Conservation (phyloP, 305 asterid species). For the Solanum aculeatissimum region DNA sequence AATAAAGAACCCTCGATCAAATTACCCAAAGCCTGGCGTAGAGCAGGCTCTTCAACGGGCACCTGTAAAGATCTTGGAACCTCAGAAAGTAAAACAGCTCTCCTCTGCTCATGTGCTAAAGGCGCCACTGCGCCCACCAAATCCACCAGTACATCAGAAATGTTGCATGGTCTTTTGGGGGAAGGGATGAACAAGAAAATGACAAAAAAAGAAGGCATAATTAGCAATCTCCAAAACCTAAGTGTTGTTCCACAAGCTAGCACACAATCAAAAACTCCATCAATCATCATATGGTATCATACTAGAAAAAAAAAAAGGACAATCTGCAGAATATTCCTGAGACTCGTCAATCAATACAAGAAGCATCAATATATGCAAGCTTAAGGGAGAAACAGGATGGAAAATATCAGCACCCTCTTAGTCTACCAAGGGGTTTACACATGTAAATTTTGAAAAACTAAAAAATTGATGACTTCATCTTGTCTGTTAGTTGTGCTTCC, state of each 20-base stretch:
- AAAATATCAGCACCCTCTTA: not conserved
- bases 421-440: not conserved
- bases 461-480: not conserved
- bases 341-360: not conserved
- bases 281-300: not conserved
- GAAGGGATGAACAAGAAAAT: not conserved
- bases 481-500: not conserved
- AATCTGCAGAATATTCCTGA: not conserved
- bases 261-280: not conserved
- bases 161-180: constrained; percentile 54
- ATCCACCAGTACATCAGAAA: constrained; percentile 58
- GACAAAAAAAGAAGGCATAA: not conserved
- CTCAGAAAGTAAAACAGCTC: constrained; percentile 52
- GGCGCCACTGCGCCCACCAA: constrained; percentile 82
- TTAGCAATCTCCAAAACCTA: not conserved
- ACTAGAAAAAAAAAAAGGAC: not conserved
- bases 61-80: constrained; percentile 53
- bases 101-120: constrained; percentile 62
- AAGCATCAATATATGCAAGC: not conserved
- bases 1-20: constrained; percentile 83
- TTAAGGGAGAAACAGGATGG: not conserved
- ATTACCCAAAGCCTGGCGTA: constrained; percentile 93
- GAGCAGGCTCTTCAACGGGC: constrained; percentile 83
- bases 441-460: not conserved
- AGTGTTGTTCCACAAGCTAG: not conserved